phyloP scores from a whole-genome alignment of 164 flowering plant genomes.

The Chimonanthus salicifolius region DNA sequence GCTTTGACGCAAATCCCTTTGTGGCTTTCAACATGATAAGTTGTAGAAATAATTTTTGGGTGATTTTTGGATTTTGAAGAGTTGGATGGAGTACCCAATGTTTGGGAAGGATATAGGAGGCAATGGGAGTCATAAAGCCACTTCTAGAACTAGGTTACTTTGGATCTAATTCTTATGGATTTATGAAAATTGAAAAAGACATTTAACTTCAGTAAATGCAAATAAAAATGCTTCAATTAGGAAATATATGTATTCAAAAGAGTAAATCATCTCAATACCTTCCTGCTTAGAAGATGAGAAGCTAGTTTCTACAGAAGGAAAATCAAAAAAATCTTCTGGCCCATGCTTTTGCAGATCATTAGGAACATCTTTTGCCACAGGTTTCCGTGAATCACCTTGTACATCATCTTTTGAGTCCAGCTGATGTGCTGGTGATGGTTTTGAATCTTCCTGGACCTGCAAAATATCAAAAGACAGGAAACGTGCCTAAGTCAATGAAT shows the following conservation, averaged over 20 bases:
- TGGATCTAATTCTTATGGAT: not conserved
- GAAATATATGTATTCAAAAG: not conserved
- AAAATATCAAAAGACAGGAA: not conserved
- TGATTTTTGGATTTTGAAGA: too few species aligned
- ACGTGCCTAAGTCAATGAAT: not conserved
- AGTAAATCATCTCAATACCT: not conserved
- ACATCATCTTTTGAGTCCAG: constrained; percentile 1
- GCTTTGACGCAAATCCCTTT: too few species aligned
- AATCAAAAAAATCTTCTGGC: not conserved
- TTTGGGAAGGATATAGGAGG: too few species aligned
- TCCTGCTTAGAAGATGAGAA: not conserved
- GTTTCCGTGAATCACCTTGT: not conserved
- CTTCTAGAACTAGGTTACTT: too few species aligned
- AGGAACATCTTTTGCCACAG: not conserved
- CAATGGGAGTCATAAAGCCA: too few species aligned
- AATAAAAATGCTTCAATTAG: not conserved
- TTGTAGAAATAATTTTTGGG: too few species aligned
- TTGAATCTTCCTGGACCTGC: constrained; percentile 1
- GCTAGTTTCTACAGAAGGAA: not conserved
- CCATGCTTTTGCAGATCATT: not conserved
- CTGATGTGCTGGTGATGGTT: not conserved
- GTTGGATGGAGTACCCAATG: too few species aligned
- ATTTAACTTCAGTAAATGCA: not conserved
- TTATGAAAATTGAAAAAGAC: not conserved
- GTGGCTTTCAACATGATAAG: too few species aligned